Conservation (phyloP, 108 stramenopile species). For the Phaeodactylum tricornutum region DNA sequence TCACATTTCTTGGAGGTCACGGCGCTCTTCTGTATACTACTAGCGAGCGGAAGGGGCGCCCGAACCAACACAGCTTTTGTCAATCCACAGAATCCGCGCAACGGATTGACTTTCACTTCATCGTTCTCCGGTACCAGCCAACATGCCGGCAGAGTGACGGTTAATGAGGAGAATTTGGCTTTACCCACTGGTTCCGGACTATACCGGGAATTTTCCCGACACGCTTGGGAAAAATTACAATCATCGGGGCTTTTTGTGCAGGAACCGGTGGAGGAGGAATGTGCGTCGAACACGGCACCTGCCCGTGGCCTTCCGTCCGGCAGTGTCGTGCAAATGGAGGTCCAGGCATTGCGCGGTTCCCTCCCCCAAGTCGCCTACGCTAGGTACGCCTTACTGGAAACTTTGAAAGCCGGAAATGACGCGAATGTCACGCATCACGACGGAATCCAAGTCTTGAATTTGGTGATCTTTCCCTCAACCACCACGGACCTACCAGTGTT, state of each 20-base stretch:
- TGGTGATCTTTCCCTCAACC: slow-evolving; percentile 50
- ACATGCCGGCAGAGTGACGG: too few relatives aligned
- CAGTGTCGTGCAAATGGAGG: slow-evolving; percentile 21
- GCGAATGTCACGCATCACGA: slow-evolving; percentile 2
- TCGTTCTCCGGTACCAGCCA: too few relatives aligned
- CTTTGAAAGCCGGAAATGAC: slow-evolving; percentile 13
- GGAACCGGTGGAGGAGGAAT: slow-evolving; percentile 17
- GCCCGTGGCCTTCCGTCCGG: slow-evolving; percentile 24
- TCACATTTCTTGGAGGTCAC: too few relatives aligned
- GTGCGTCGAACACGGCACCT: slow-evolving; percentile 28
- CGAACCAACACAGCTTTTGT: too few relatives aligned
- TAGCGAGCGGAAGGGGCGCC: too few relatives aligned
- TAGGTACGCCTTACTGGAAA: slow-evolving; percentile 60
- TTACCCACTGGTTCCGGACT: too few relatives aligned
- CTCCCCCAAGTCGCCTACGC: slow-evolving; percentile 16
- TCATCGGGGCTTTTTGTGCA: neutral
- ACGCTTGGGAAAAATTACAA: slow-evolving; percentile 29
- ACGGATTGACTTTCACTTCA: too few relatives aligned
- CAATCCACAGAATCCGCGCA: too few relatives aligned
- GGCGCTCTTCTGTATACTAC: too few relatives aligned
- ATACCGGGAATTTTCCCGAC: slow-evolving; percentile 45
- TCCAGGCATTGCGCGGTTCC: slow-evolving; percentile 10
- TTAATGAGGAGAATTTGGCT: too few relatives aligned
- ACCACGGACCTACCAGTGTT: slow-evolving; percentile 49
- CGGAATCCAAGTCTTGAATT: slow-evolving; percentile 71